Percentiles rank a stretch among this genome's conserved stretches.
These are phyloP conservation scores for Aspergillus panamensis DNA, from an alignment of 495 filamentous ascomycete species.

Conservation along the genomic window DNA sequence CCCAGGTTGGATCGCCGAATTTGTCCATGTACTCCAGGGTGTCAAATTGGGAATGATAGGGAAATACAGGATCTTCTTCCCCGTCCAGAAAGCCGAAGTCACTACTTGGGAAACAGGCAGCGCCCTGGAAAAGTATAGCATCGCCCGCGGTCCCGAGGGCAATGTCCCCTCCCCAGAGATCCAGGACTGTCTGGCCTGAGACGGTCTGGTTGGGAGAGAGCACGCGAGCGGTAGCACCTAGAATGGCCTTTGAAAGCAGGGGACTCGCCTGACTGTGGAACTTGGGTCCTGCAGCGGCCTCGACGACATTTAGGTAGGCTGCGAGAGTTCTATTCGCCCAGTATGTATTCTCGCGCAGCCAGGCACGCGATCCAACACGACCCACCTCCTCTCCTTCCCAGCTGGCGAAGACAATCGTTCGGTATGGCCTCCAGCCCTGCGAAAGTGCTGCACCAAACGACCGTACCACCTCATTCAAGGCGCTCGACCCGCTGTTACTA, in stretches of 20 bases:
- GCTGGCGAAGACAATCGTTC: constrained; percentile 58
- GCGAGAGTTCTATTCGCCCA: neutral
- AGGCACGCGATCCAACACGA: neutral
- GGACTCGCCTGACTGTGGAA: neutral
- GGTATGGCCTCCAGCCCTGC: constrained; percentile 67
- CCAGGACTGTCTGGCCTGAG: neutral
- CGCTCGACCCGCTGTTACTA: constrained; percentile 70
- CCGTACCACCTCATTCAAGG: constrained; percentile 67
- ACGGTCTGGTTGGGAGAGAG: neutral
- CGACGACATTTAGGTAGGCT: neutral
- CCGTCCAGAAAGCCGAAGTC: neutral
- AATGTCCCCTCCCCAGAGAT: neutral
- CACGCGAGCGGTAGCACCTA: neutral
- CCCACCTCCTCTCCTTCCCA: constrained; percentile 57
- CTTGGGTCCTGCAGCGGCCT: neutral
- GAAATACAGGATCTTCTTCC: neutral
- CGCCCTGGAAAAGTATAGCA: neutral
- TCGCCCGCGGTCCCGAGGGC: neutral
- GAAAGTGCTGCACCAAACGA: constrained; percentile 60
- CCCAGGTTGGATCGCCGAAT: too few relatives aligned
- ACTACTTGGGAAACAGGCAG: neutral
- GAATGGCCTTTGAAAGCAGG: neutral
- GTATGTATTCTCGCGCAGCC: neutral
- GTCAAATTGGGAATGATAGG: neutral
- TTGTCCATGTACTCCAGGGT: too few relatives aligned